Conservation (phyloP, 2,329 filamentous ascomycete genomes). For the Microdochium bolleyi region DNA sequence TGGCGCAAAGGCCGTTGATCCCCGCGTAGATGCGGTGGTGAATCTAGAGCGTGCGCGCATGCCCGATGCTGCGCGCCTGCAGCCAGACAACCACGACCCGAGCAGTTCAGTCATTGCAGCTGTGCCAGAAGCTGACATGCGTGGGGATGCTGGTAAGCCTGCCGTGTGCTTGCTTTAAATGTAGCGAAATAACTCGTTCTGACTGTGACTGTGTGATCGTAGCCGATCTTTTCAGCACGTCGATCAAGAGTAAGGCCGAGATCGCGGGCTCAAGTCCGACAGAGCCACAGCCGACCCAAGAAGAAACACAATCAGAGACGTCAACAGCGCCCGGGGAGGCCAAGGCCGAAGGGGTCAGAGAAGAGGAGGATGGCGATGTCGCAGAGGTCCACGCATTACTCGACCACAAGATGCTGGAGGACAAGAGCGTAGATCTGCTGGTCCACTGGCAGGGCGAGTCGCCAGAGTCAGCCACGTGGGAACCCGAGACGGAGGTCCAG, state of each 20-base stretch:
- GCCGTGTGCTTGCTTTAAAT: conserved; percentile 1
- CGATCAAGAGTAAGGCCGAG: not conserved
- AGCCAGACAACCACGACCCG: conserved; percentile 6
- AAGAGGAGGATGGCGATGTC: conserved; percentile 2
- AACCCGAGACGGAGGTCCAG: conserved; percentile 24
- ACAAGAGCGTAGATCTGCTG: conserved; percentile 17
- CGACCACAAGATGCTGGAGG: conserved; percentile 13
- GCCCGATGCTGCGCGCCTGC: conserved; percentile 7
- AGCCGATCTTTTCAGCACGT: not conserved
- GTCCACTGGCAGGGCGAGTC: conserved; percentile 20
- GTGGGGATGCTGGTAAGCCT: conserved; percentile 7
- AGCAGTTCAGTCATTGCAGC: conserved; percentile 4
- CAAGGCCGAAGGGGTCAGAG: conserved; percentile 1
- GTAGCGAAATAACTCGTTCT: not conserved
- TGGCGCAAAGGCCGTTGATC: conserved; percentile 2
- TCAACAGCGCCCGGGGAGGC: conserved; percentile 1
- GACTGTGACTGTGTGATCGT: not conserved
- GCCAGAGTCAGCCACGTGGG: conserved; percentile 20
- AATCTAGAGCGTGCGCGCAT: conserved; percentile 10
- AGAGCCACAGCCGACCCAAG: not conserved
- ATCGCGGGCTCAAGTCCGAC: not conserved
- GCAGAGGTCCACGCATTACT: conserved; percentile 16
- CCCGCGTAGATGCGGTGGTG: conserved; percentile 7
- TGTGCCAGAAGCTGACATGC: conserved; percentile 19
- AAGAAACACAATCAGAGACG: conserved; percentile 1